phyloP scores from a whole-genome alignment of 441 rosid genomes.

The Sinapis alba region DNA sequence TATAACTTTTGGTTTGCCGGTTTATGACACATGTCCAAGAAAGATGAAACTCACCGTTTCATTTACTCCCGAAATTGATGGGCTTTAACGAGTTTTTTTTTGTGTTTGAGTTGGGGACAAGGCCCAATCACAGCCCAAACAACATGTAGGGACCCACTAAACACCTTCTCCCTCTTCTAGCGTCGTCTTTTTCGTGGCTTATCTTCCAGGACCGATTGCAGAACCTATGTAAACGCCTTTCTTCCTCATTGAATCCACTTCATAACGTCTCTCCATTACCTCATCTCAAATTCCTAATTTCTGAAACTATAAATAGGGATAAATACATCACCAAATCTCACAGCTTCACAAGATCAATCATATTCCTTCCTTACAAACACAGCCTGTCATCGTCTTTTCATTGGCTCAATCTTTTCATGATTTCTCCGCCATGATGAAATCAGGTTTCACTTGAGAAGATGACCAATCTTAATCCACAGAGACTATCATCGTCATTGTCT shows the following conservation, averaged over 20 bases:
- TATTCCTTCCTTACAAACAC: background rate
- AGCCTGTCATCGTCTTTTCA: background rate
- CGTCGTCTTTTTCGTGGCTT: background rate
- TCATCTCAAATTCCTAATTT: too few species aligned
- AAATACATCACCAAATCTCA: background rate
- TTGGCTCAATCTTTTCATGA: background rate
- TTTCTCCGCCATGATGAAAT: background rate
- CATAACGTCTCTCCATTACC: background rate
- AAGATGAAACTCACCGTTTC: too few species aligned
- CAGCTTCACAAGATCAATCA: background rate
- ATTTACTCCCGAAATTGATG: too few species aligned
- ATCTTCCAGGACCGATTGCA: background rate
- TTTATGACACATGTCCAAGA: too few species aligned
- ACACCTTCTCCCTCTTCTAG: background rate
- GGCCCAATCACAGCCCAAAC: background rate
- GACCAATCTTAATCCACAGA: background rate
- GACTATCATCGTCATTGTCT: background rate
- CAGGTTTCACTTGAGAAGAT: background rate
- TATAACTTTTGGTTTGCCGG: background rate
- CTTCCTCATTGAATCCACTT: background rate
- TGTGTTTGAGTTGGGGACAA: background rate
- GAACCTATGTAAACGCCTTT: background rate
- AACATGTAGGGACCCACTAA: background rate
- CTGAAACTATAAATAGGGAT: background rate
- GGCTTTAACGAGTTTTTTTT: background rate